phyloP scores from a whole-genome alignment of 257 asterid species.

The Primulina huaijiensis region DNA sequence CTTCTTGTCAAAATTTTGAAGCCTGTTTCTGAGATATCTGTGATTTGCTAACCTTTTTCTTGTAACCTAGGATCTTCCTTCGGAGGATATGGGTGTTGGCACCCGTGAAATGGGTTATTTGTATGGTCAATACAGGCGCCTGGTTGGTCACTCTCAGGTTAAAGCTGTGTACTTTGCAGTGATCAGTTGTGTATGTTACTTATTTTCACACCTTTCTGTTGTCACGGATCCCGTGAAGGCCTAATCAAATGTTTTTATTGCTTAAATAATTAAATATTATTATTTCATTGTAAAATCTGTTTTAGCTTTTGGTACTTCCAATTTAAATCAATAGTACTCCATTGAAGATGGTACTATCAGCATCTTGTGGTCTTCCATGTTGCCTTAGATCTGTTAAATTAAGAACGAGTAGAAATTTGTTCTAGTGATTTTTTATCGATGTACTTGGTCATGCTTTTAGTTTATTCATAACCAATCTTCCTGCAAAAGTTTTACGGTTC shows the following conservation, averaged over 20 bases:
- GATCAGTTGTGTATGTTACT: conserved; percentile 5
- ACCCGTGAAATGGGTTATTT: conserved; percentile 97
- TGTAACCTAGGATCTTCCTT: conserved; percentile 80
- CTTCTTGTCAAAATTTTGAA: conserved; percentile 22
- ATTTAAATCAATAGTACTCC: neutral
- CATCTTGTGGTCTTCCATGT: conserved; percentile 8
- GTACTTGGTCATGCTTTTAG: conserved; percentile 12
- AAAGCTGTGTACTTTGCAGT: conserved; percentile 19
- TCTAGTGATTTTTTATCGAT: neutral
- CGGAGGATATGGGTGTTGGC: conserved; percentile 98
- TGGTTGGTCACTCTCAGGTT: conserved; percentile 97
- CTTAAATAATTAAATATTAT: neutral
- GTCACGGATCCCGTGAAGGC: neutral
- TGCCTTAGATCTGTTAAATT: conserved; percentile 7
- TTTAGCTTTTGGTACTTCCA: neutral
- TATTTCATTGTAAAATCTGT: neutral
- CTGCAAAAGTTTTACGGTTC: neutral
- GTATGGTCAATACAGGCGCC: conserved; percentile 91
- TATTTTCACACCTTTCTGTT: neutral
- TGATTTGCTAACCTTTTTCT: conserved; percentile 28
- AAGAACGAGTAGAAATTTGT: neutral
- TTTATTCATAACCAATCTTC: conserved; percentile 4
- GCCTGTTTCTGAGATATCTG: conserved; percentile 18
- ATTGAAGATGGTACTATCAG: conserved; percentile 7
- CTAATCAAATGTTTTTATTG: neutral